These are phyloP conservation scores for Zangia roseola DNA, from an alignment of 768 basidiomycete species.

Conservation along the genomic window DNA sequence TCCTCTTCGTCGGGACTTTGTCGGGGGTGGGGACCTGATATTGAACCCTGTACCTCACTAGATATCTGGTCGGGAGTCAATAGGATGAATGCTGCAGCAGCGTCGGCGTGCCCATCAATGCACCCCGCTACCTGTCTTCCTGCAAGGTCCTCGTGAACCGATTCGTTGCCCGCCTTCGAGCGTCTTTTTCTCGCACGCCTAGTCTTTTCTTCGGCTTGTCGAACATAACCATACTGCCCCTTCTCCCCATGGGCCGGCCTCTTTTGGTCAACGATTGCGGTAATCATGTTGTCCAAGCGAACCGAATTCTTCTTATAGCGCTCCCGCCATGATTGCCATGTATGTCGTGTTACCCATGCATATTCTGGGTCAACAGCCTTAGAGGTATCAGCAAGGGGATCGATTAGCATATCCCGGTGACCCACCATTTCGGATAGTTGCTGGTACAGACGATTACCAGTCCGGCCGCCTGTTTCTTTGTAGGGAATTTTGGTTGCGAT, in stretches of 20 bases:
- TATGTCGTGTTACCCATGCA: conserved; percentile 77
- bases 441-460: conserved; percentile 80
- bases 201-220: conserved; percentile 67
- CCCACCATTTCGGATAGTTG: conserved; percentile 73
- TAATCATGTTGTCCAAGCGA: conserved; percentile 64
- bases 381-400: neutral
- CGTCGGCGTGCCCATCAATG: conserved; percentile 6
- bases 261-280: conserved; percentile 65
- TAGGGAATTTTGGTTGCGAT: conserved; percentile 83
- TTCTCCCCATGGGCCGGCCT: conserved; percentile 71
- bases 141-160: conserved; percentile 18
- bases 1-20: conserved; percentile 62
- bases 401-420: neutral
- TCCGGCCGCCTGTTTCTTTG: conserved; percentile 78
- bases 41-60: conserved; percentile 29
- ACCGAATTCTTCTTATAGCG: conserved; percentile 81
- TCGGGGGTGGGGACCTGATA: conserved; percentile 25
- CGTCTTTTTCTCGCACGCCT: conserved; percentile 56
- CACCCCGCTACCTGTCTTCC: conserved; percentile 17
- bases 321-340: conserved; percentile 90
- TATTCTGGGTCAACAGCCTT: conserved; percentile 71
- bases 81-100: conserved; percentile 25
- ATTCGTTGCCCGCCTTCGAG: conserved; percentile 30
- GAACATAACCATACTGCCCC: conserved; percentile 81
- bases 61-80: conserved; percentile 23